Evolutionary conservation across 2,329 filamentous ascomycete species (phyloP), one percentile per base, ranked within the genome.

Genomic region (Juglanconis oblonga): DNA sequence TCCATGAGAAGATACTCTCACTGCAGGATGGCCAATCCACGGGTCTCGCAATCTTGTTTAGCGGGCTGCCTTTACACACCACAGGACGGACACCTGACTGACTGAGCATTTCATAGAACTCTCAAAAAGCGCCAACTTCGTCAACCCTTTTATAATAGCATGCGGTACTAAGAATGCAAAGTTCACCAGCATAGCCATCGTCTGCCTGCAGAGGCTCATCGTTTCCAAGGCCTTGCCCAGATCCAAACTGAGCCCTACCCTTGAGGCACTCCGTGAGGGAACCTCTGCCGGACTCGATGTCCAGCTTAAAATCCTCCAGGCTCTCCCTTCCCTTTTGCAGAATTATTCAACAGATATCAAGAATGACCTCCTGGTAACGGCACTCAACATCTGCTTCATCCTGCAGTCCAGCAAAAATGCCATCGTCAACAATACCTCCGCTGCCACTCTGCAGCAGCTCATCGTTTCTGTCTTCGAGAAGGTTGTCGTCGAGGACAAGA

Each of bases 381-480:
- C 91, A 0, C 77, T 99, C 65, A 93, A 96, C 71, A 91, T 97
- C 71, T 98, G 95, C 76, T 95, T 95, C 62, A 89, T 91, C 54
- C 77, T 99, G 52, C 93, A 98, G 74, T 89, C 87, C 59, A 95
- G 90, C 74, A 98, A 97, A 76, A 96, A 93, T 76, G 87, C 88
- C 32, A 92, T 96, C 55, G 92, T 99, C 67, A 96, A 94, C 71
- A 96, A 96, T 68, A 98, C 96, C 1, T 95, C 95, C 9, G 92
- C 94, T 32, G 95, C 95, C n/a, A 98, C 95, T 2, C 79, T 99
- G 57, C 94, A 97, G 74, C 95, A 98, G 73, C 83, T 99, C 13
- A 88, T 98, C 7, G 91, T 95, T 36, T 89, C 91, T 0, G 90
- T 97, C 0, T 98, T 97, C 74, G 95, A 98, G 72, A 95, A 96